Percentiles rank a stretch among this genome's conserved stretches.
These are phyloP conservation scores for Starmerella potacharoeniae DNA, from an alignment of 805 yeast species.

Conservation along the genomic window DNA sequence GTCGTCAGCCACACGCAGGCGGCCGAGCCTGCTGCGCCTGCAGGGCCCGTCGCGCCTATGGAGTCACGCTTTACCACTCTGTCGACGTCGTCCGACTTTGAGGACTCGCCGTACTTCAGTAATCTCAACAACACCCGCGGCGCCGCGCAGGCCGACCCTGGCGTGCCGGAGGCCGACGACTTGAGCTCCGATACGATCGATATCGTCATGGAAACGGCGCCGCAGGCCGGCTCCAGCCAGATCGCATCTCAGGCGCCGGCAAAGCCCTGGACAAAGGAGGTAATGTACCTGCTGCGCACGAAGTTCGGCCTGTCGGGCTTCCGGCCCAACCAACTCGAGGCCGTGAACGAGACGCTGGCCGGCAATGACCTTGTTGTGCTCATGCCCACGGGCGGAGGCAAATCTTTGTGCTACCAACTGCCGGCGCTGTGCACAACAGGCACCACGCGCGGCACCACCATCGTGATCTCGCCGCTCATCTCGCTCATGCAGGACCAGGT, in stretches of 20 bases:
- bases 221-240: background rate
- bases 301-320: slow-evolving; percentile 57
- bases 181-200: background rate
- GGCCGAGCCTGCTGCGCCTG: background rate
- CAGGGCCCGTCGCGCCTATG: background rate
- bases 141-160: background rate
- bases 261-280: slow-evolving; percentile 58
- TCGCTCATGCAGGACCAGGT: slow-evolving; percentile 98
- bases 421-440: slow-evolving; percentile 81
- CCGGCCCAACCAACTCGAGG: slow-evolving; percentile 76
- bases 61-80: background rate
- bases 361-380: slow-evolving; percentile 87
- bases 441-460: slow-evolving; percentile 66
- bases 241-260: background rate
- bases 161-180: background rate
- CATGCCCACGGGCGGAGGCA: slow-evolving; percentile 99
- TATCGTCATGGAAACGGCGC: background rate
- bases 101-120: slow-evolving; percentile 1
- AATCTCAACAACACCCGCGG: background rate
- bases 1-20: background rate
- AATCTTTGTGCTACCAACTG: slow-evolving; percentile 86
- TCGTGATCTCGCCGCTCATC: slow-evolving; percentile 87
- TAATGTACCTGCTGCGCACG: slow-evolving; percentile 42
- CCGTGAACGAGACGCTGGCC: slow-evolving; percentile 59
- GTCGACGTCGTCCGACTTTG: background rate